Conservation (phyloP, 345 rosid genomes). For the Eucalyptus paniculata region DNA sequence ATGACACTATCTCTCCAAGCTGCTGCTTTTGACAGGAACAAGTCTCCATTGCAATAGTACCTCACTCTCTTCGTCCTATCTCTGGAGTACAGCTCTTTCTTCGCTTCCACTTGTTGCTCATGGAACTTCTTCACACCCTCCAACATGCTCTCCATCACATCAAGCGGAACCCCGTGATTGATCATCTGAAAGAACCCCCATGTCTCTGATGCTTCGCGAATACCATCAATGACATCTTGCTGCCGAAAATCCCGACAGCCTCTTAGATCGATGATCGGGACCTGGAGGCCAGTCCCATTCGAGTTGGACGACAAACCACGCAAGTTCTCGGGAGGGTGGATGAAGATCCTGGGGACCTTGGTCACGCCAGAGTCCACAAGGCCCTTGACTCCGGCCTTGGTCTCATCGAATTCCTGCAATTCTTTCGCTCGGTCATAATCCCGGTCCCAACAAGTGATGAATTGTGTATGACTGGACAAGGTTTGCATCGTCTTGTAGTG, state of each 20-base stretch:
- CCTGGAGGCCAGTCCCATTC: background rate
- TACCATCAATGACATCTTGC: background rate
- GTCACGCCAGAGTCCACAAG: background rate
- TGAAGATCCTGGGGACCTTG: background rate
- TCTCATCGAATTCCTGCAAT: background rate
- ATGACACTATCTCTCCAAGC: background rate
- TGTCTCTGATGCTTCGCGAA: background rate
- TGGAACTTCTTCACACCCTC: conserved; percentile 19
- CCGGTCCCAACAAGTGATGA: background rate
- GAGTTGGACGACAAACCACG: background rate
- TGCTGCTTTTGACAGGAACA: background rate
- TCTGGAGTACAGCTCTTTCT: conserved; percentile 30
- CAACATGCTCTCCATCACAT: conserved; percentile 26
- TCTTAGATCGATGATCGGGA: background rate
- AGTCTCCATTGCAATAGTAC: conserved; percentile 2
- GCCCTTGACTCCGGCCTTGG: background rate
- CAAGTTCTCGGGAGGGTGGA: background rate
- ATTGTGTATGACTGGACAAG: background rate
- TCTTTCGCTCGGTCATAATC: background rate
- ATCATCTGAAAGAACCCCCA: background rate
- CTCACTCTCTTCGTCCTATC: conserved; percentile 11
- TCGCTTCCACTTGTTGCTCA: conserved; percentile 30
- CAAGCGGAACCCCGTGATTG: conserved; percentile 11
- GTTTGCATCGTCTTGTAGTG: background rate
- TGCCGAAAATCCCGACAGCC: background rate